Evolutionary conservation across 495 filamentous ascomycete species (phyloP), one percentile per base, ranked within the genome.

Genomic region (Neurospora sp.): DNA sequence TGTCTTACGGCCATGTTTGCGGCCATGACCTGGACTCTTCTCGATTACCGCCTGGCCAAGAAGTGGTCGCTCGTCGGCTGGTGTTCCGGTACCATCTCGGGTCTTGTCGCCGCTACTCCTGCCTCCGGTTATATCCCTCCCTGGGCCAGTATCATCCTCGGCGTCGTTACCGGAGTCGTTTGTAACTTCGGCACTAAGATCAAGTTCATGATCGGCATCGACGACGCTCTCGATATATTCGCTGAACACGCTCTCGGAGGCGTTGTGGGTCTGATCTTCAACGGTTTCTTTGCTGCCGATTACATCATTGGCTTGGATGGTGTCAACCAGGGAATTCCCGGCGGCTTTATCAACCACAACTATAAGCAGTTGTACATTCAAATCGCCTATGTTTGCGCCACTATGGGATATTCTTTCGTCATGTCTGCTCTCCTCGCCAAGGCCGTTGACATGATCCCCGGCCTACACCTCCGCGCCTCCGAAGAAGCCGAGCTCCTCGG

Each of bases 21-120:
- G 27, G 91, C 92, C 69, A 91, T 93, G 73, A 91, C 93, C 70
- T 99, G 96, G 96, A 90, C 91, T 75, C 79, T 99, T 69, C 92
- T 98, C 78, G 96, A 99, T 86, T 99, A 90, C 89, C 90, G 96
- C 69, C 87, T 99, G 66, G 96, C 96, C 69, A 90, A 91, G 81
- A 99, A 99, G 86, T 98, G 96, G 96, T 97, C 95, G 3, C 97
- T 98, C 88, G 96, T 99, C 77, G 96, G 96, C 71, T 97, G 96
- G 92, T 99, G 96, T 83, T 99, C 96, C 35, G 96, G 96, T 69
- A 90, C 91, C 76, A 96, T 96, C 80, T 93, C 92, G 0, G 93
- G 93, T 70, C 89, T 96, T 38, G 96, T 99, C 38, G 93, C 93
- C 71, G 94, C 94, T 16, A 96, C 93, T n/a, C 93, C 93, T 9